A percentile compares a stretch with the other conserved stretches of the same genome.
These are phyloP conservation scores for Limonium bicolor DNA, from an alignment of 148 eudicot genomes.

Conservation along the genomic window DNA sequence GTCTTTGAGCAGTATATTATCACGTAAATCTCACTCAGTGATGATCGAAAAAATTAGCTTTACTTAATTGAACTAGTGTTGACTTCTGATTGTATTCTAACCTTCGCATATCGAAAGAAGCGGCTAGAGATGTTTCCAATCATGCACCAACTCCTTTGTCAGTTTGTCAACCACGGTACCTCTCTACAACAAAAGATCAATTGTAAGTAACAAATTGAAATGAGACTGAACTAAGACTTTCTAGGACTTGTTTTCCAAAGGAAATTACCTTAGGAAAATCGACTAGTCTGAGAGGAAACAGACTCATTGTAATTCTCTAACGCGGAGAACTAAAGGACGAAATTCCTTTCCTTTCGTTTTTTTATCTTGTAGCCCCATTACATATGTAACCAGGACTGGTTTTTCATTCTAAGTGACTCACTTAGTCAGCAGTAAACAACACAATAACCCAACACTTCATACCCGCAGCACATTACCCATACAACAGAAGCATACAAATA, in stretches of 20 bases:
- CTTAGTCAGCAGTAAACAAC: no score
- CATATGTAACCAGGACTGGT: no score
- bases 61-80: not conserved
- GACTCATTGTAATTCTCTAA: slow-evolving; percentile 98
- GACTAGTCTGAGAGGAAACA: slow-evolving; percentile 75
- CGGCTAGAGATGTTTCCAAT: slow-evolving; percentile 69
- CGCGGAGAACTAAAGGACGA: slow-evolving; percentile 72
- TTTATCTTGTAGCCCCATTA: no score
- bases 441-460: no score
- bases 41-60: not conserved
- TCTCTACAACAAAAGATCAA: slow-evolving; percentile 34
- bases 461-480: no score
- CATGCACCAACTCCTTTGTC: slow-evolving; percentile 66
- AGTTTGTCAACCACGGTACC: slow-evolving; percentile 94
- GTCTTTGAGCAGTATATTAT: slow-evolving; percentile 81
- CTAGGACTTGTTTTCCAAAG: no score
- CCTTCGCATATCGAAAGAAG: slow-evolving; percentile 90
- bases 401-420: no score
- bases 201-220: not conserved
- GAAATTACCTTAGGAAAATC: slow-evolving; percentile 93
- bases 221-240: not conserved
- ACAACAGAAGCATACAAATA: no score
- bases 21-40: not conserved
- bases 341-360: no score
- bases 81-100: no score